These are phyloP conservation scores for Vitis rotundifolia DNA, from an alignment of 164 flowering plant genomes.

Conservation along the genomic window DNA sequence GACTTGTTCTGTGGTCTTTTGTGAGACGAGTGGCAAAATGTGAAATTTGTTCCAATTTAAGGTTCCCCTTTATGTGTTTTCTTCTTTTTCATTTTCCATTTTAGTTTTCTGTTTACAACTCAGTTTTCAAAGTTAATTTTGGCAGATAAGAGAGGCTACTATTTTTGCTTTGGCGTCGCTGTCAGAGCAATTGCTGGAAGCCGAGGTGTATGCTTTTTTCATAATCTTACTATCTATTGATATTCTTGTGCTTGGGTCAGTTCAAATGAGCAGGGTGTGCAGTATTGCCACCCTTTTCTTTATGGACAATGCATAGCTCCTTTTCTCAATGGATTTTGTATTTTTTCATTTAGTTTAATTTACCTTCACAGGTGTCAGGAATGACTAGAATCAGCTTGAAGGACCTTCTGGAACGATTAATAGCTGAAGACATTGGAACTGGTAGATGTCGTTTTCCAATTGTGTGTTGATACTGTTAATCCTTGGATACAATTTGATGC, in stretches of 20 bases:
- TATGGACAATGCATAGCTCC: neutral
- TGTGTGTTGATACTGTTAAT: neutral
- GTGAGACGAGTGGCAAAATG: no score
- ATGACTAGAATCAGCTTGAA: slow-evolving; percentile 27
- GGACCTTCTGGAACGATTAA: slow-evolving; percentile 53
- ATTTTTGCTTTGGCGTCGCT: slow-evolving; percentile 74
- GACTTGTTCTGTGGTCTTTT: no score
- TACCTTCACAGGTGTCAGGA: slow-evolving; percentile 51
- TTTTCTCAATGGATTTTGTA: neutral
- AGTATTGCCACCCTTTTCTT: neutral
- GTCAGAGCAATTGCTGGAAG: slow-evolving; percentile 75
- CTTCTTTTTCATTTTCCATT: neutral
- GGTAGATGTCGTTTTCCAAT: slow-evolving; percentile 33
- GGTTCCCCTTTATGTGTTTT: neutral
- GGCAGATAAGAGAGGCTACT: slow-evolving; percentile 85
- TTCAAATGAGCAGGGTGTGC: neutral
- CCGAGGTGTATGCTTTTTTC: slow-evolving; percentile 47
- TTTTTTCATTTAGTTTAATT: neutral
- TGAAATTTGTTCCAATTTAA: no score
- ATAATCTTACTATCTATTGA: neutral
- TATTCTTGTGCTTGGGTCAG: neutral
- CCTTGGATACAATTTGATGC: slow-evolving; percentile 9
- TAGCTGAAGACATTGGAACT: slow-evolving; percentile 60
- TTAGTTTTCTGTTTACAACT: slow-evolving; percentile 3
- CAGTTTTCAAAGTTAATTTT: slow-evolving; percentile 6